phyloP scores from a whole-genome alignment of 2,329 filamentous ascomycete species.

The Colletotrichum filicis region DNA sequence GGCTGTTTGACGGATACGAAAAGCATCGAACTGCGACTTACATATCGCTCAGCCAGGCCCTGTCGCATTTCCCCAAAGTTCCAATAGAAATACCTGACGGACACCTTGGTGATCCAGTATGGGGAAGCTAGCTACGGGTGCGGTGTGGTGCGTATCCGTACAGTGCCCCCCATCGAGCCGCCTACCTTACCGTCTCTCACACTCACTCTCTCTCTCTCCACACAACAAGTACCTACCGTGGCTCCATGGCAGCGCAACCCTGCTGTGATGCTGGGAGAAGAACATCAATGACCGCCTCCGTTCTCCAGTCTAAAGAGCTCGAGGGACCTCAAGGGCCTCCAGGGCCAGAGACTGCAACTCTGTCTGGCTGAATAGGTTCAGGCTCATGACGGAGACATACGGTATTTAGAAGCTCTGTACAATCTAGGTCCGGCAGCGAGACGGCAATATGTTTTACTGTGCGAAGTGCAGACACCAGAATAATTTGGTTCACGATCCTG shows the following conservation, averaged over 20 bases:
- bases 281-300: constrained; percentile 6
- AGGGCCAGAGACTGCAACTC: constrained; percentile 23
- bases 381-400: constrained; percentile 14
- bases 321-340: constrained; percentile 3
- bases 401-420: constrained; percentile 8
- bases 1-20: neutral
- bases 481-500: constrained; percentile 17
- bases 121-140: constrained; percentile 8
- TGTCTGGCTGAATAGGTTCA: constrained; percentile 10
- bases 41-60: constrained; percentile 12
- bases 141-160: constrained; percentile 18
- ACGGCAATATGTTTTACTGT: neutral
- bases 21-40: constrained; percentile 12
- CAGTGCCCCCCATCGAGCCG: constrained; percentile 22
- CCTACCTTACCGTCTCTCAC: constrained; percentile 5
- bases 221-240: constrained; percentile 23
- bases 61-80: constrained; percentile 12
- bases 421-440: constrained; percentile 7
- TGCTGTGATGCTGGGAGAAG: constrained; percentile 1
- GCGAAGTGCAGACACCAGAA: neutral
- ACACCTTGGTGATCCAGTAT: constrained; percentile 3
- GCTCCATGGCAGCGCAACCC: constrained; percentile 9
- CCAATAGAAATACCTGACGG: neutral
- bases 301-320: neutral
- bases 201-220: constrained; percentile 6